A percentile compares a stretch with the other conserved stretches of the same genome.
Conservation (phyloP, 441 rosid species). For the Hypseocharis bilobata region DNA sequence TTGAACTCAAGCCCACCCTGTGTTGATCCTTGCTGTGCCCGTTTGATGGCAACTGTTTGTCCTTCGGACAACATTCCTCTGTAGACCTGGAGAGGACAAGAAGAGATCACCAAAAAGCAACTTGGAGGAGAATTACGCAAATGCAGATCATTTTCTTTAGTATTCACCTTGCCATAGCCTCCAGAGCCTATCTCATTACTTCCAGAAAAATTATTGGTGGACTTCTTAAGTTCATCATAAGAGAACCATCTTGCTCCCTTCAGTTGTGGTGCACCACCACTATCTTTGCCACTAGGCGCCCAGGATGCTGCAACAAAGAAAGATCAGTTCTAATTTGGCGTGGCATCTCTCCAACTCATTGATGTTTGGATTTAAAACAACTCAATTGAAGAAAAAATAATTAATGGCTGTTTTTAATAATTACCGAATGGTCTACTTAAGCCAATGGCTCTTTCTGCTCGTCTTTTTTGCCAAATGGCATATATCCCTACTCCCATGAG, state of each 20-base stretch:
- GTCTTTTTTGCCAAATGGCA: slow-evolving; percentile 80
- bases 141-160: neutral
- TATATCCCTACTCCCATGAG: slow-evolving; percentile 61
- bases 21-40: slow-evolving; percentile 87
- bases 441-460: slow-evolving; percentile 81
- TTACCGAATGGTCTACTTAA: slow-evolving; percentile 76
- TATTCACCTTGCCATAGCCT: slow-evolving; percentile 77
- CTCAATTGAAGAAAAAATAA: slow-evolving; percentile 4
- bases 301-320: slow-evolving; percentile 54
- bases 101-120: slow-evolving; percentile 2
- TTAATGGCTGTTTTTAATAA: slow-evolving; percentile 6
- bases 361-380: neutral
- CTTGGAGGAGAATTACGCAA: neutral
- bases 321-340: neutral
- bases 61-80: slow-evolving; percentile 71
- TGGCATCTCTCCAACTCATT: neutral
- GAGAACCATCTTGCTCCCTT: slow-evolving; percentile 97
- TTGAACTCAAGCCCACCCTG: slow-evolving; percentile 94
- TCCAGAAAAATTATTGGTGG: slow-evolving; percentile 61
- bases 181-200: slow-evolving; percentile 81
- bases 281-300: slow-evolving; percentile 77
- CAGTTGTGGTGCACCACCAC: slow-evolving; percentile 80
- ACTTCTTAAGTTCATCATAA: slow-evolving; percentile 74
- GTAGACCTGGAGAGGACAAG: slow-evolving; percentile 49
- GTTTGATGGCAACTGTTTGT: slow-evolving; percentile 71